Evolutionary conservation across 2,329 filamentous ascomycete genomes (phyloP).

Genomic region (Sporothrix brasiliensis): DNA sequence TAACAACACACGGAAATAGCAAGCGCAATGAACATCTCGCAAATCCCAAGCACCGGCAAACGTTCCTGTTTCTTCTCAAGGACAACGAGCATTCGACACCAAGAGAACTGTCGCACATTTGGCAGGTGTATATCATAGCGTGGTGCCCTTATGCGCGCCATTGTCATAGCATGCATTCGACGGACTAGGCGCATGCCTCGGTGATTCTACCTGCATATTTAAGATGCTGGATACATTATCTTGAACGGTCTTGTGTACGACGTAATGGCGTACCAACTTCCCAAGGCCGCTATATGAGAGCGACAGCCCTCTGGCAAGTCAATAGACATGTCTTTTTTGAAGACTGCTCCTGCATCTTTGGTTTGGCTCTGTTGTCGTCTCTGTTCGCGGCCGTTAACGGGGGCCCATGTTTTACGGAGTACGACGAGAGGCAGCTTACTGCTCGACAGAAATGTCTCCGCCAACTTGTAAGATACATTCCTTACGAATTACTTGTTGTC

Average conservation of each 20-base stretch:
- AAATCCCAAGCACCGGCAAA: not conserved
- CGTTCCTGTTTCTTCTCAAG: not conserved
- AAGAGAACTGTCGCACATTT: not conserved
- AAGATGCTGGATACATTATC: not conserved
- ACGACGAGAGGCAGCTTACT: not conserved
- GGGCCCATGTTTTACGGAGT: not conserved
- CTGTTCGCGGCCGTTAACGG: constrained; percentile 1
- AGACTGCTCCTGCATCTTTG: not conserved
- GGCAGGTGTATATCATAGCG: constrained; percentile 1
- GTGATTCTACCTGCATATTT: constrained; percentile 3
- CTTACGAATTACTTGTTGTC: not conserved
- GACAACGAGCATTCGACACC: constrained; percentile 5
- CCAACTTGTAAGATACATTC: not conserved
- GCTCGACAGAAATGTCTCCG: not conserved
- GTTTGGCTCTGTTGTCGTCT: constrained; percentile 5
- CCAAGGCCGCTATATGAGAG: not conserved
- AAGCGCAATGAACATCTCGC: not conserved
- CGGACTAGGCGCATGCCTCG: constrained; percentile 1
- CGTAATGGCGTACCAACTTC: not conserved
- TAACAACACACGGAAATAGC: constrained; percentile 4
- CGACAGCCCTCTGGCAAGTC: not conserved
- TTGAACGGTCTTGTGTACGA: not conserved
- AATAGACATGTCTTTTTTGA: not conserved
- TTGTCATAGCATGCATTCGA: not conserved
- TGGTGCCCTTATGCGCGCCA: constrained; percentile 8